Evolutionary conservation across 2,329 filamentous ascomycete genomes (phyloP).

Genomic region (Parastagonospora nodorum): DNA sequence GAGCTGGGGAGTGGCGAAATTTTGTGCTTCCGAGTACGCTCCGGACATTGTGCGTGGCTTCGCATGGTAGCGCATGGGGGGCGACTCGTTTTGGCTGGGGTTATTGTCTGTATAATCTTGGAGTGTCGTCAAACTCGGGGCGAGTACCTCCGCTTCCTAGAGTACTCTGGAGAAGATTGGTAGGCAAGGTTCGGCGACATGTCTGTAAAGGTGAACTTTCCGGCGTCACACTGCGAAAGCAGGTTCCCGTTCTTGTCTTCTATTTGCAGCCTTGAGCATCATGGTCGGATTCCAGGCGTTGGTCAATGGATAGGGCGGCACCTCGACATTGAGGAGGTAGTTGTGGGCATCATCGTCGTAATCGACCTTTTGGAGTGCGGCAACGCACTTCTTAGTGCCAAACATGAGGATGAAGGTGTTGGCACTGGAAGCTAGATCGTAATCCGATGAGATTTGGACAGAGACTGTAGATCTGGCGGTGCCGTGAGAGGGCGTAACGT

Average conservation of each 20-base stretch:
- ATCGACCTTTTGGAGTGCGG: slow-evolving; percentile 66
- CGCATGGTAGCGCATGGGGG: slow-evolving; percentile 42
- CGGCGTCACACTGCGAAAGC: slow-evolving; percentile 60
- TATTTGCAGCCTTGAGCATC: slow-evolving; percentile 63
- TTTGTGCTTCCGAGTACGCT: slow-evolving; percentile 39
- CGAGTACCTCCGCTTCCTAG: slow-evolving; percentile 42
- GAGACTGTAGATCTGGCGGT: slow-evolving; percentile 71
- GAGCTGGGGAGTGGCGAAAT: slow-evolving; percentile 47
- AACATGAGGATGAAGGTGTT: slow-evolving; percentile 70
- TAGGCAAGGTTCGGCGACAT: slow-evolving; percentile 42
- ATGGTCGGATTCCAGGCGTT: slow-evolving; percentile 61
- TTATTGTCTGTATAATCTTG: slow-evolving; percentile 32
- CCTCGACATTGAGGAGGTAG: slow-evolving; percentile 74
- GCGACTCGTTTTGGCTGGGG: slow-evolving; percentile 46
- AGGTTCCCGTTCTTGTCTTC: slow-evolving; percentile 61
- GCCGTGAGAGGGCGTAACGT: slow-evolving; percentile 72
- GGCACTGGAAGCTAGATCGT: slow-evolving; percentile 70
- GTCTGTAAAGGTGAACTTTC: slow-evolving; percentile 66
- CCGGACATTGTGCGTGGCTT: slow-evolving; percentile 38
- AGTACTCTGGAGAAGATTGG: slow-evolving; percentile 34
- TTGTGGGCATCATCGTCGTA: slow-evolving; percentile 65
- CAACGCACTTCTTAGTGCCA: slow-evolving; percentile 74
- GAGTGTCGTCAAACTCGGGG: slow-evolving; percentile 31
- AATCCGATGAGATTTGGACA: slow-evolving; percentile 75
- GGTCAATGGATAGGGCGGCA: slow-evolving; percentile 67